Percentiles rank a stretch among this genome's conserved stretches.
phyloP scores from a whole-genome alignment of 2,329 filamentous ascomycete genomes.

The Colletotrichum incanum region DNA sequence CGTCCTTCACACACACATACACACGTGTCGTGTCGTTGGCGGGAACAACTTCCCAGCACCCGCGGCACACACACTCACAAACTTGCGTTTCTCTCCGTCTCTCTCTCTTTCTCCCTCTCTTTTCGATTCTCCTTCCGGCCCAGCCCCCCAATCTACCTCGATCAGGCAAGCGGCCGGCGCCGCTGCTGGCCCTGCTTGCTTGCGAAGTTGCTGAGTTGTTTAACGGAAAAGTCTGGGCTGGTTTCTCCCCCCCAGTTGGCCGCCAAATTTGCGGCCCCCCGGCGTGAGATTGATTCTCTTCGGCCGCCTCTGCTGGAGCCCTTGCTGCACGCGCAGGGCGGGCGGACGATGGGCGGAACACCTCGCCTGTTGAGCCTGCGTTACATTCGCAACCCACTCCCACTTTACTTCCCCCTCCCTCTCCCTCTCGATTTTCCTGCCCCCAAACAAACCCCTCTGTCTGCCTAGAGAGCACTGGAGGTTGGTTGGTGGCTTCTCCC shows the following conservation, averaged over 20 bases:
- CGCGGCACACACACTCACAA: neutral
- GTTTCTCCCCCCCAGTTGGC: neutral
- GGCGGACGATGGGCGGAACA: conserved; percentile 33
- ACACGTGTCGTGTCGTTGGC: neutral
- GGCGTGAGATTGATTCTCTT: conserved; percentile 25
- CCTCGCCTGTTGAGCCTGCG: conserved; percentile 40
- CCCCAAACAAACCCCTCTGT: conserved; percentile 23
- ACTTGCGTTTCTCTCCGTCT: neutral
- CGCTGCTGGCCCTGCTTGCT: conserved; percentile 21
- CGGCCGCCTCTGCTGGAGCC: conserved; percentile 3
- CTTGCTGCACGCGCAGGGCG: conserved; percentile 16
- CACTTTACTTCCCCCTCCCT: conserved; percentile 20
- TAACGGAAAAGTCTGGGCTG: neutral
- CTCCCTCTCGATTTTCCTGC: conserved; percentile 14
- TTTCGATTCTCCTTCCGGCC: conserved; percentile 5
- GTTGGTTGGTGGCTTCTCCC: conserved; percentile 10
- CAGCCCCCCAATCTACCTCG: conserved; percentile 10
- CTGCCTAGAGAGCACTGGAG: conserved; percentile 7
- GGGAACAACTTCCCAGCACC: conserved; percentile 1
- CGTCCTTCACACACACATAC: neutral
- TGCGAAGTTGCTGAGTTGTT: conserved; percentile 6
- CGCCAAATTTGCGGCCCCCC: conserved; percentile 20
- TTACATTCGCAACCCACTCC: conserved; percentile 41
- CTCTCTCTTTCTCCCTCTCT: neutral
- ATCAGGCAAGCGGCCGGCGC: conserved; percentile 39